Conservation (phyloP, 75 land plant genomes). For the Selaginella moellendorffii region DNA sequence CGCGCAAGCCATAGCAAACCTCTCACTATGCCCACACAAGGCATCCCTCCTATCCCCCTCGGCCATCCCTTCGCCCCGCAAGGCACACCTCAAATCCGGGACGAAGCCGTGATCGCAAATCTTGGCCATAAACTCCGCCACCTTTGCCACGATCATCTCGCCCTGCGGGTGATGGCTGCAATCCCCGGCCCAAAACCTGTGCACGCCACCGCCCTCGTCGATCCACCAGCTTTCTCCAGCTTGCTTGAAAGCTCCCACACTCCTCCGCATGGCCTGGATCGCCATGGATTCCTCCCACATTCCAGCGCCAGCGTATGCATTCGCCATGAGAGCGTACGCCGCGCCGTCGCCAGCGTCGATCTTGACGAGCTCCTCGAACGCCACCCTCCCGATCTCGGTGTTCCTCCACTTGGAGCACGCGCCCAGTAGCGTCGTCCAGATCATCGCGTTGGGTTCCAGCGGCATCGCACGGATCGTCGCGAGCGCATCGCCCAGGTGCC, state of each 20-base stretch:
- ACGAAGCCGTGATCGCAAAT: too few relatives aligned
- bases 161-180: too few relatives aligned
- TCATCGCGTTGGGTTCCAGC: not conserved
- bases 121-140: too few relatives aligned
- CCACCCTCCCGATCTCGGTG: not conserved
- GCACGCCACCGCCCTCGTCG: not conserved
- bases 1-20: too few relatives aligned
- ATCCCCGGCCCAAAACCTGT: slow-evolving; percentile 6
- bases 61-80: too few relatives aligned
- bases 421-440: not conserved
- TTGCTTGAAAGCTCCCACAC: not conserved
- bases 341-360: not conserved
- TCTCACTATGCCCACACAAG: too few relatives aligned
- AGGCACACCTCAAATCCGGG: too few relatives aligned
- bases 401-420: not conserved
- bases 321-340: not conserved
- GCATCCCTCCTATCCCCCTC: too few relatives aligned
- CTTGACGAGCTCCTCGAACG: not conserved
- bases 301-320: not conserved
- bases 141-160: too few relatives aligned
- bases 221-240: slow-evolving; percentile 1
- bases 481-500: too few relatives aligned
- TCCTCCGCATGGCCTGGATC: not conserved
- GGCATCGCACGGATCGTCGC: too few relatives aligned
- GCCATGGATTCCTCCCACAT: slow-evolving; percentile 1